Evolutionary conservation across 75 land plant genomes (phyloP).

Genomic region (Ceratopteris richardii): DNA sequence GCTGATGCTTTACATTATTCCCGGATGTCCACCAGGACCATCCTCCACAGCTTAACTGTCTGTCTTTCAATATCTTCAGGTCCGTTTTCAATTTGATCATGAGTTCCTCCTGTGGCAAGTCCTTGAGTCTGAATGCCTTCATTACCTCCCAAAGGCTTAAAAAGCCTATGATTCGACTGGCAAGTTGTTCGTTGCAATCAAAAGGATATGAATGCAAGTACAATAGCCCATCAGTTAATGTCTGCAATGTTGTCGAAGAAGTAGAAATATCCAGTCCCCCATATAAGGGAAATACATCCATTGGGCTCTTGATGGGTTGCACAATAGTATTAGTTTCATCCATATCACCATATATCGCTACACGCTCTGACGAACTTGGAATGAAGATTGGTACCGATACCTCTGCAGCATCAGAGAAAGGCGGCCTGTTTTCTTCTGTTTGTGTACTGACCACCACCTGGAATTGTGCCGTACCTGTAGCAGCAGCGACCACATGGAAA

Average conservation of each 20-base stretch:
- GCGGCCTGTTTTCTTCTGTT: background rate
- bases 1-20: background rate
- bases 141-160: background rate
- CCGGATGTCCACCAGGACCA: conserved; percentile 2
- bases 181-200: conserved; percentile 2
- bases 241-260: conserved; percentile 2
- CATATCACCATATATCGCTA: background rate
- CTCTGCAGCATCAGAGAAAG: conserved; percentile 1
- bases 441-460: background rate
- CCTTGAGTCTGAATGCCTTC: background rate
- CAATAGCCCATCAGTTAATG: background rate
- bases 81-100: background rate
- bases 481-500: background rate
- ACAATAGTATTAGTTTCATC: background rate
- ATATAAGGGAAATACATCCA: background rate
- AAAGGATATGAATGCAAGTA: background rate
- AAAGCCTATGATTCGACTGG: conserved; percentile 1
- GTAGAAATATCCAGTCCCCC: conserved; percentile 1
- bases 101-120: background rate
- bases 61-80: background rate
- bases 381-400: background rate
- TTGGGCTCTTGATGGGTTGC: background rate
- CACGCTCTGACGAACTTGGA: background rate
- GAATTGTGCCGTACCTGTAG: background rate
- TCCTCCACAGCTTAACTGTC: conserved; percentile 5